Base-by-base conservation (phyloP, 495 filamentous ascomycete genomes). In the Aspergillus diversus region DNA sequence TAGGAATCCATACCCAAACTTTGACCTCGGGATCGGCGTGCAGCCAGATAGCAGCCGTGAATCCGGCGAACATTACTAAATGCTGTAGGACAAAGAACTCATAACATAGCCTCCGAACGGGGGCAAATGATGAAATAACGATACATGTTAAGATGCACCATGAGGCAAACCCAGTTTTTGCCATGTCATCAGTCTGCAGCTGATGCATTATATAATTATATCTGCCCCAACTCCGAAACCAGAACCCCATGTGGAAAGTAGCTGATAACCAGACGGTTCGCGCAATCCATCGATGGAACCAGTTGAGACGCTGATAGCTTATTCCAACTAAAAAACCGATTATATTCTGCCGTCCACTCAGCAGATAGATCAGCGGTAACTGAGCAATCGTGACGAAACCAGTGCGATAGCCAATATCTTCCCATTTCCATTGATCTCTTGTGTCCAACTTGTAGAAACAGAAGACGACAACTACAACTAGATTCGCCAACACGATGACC, bases 31-130 rank as follows among this genome's bases (percentile, higher is more conserved):
- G 59, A 4, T 90, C 90, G 0, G 88, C 79, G 70, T 96, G 92
- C 42, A 81, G 64, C 69, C 73, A 80, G 1, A 93, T 74, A 47
- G 89, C 80, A 62, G 81, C 86, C n/a, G 91, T 75, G 43, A 96
- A 89, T 4, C 88, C 78, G 42, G 84, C 74, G 61, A 88, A 89
- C 31, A 86, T 84, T 34, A 89, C 69, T 21, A 96, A 74, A 67
- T 96, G 92, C 67, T 95, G 92, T 5, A 91, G 59, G 15, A 96
- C 88, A 64, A 95, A 96, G 35, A 96, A 68, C 72, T 96, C 92
- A 65, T 96, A 95, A 35, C 82, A 80, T 72, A 86, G 77, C 1
- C 84, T 77, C 13, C 92, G 83, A 34, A 96, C 77, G 0, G 91
- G 91, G 2, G 85, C 84, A 15, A 89, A 80, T 7, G 88, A 89